Base-by-base conservation (phyloP, 805 yeast species). In the Hanseniaspora mollemarum region DNA sequence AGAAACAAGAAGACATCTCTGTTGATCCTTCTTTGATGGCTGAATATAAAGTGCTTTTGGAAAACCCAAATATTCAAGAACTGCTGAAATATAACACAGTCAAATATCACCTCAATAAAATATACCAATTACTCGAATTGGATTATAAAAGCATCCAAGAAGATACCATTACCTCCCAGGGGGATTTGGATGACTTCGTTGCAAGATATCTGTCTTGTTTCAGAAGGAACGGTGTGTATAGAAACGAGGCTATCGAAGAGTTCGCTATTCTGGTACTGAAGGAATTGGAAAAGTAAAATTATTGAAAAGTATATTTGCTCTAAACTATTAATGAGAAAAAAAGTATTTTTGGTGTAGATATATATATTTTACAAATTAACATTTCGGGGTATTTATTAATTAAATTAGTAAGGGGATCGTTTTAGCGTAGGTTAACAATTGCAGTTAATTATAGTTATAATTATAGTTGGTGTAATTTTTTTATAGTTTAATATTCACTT, bases 171-270 rank as follows among this genome's bases (percentile, higher is more conserved):
- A 8, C 58, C 50, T 44, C 39, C 58, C 16, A 64, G 62, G 32
- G 64, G 69, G 53, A 63, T 13, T 18, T 79, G 37, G 58, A 66
- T 28, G 81, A 77, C 45, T 67, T 80, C 3, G 80, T 80, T 7
- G 73, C 75, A 46, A 71, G 76, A 60, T 78, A 80, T 53, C 62
- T 81, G 24, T 73, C 75, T 26, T 76, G 78, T 35, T 61, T 81
- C 33, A 59, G 87, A 29, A 60, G 58, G 4, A 80, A 79, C 9
- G 87, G 88, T 0, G 55, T 71, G 0, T 85, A 81, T 57, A 72
- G 72, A 45, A 81, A 81, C 59, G 77, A 69, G 52, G 66, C 79
- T 18, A 72, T 81, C 13, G 85, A 80, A 60, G 87, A 80, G 54
- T 81, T 81, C 62, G 74, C n/a, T n/a, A n/a, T n/a, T n/a, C n/a